Conservation (phyloP, 371 early-diverging fungal genomes). For the Lichtheimia corymbifera region DNA sequence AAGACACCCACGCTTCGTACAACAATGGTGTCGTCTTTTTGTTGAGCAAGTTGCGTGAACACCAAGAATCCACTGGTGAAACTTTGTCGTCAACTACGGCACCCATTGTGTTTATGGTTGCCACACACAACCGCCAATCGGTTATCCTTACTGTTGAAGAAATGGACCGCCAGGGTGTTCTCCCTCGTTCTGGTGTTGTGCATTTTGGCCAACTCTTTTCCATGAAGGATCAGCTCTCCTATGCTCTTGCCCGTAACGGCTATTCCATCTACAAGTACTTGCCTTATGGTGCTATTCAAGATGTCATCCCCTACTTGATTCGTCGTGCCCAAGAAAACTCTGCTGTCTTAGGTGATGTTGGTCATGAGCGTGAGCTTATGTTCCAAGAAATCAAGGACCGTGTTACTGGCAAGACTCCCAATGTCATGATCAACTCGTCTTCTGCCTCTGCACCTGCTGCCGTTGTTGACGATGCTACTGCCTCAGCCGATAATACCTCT, state of each 20-base stretch:
- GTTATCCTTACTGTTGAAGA: constrained; percentile 66
- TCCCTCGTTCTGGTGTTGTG: constrained; percentile 66
- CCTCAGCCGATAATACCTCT: background rate
- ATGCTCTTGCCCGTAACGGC: constrained; percentile 74
- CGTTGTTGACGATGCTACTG: background rate
- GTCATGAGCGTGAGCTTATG: constrained; percentile 51
- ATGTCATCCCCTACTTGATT: constrained; percentile 92
- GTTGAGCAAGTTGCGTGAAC: constrained; percentile 53
- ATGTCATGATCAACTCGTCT: background rate
- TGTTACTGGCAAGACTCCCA: constrained; percentile 15
- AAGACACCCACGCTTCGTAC: constrained; percentile 86
- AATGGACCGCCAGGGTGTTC: constrained; percentile 65
- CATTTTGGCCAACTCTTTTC: constrained; percentile 93
- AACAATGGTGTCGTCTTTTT: constrained; percentile 79
- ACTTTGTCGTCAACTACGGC: constrained; percentile 34
- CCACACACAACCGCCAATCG: constrained; percentile 90
- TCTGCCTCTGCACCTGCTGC: background rate
- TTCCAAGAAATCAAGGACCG: constrained; percentile 57
- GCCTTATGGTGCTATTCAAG: constrained; percentile 83
- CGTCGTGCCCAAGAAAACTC: constrained; percentile 96
- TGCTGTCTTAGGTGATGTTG: constrained; percentile 62
- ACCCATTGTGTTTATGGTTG: constrained; percentile 81
- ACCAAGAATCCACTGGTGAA: constrained; percentile 27
- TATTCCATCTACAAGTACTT: constrained; percentile 90
- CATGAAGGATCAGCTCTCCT: constrained; percentile 85